Evolutionary conservation across 345 rosid species (phyloP).

Genomic region (Ailanthus altissimus): DNA sequence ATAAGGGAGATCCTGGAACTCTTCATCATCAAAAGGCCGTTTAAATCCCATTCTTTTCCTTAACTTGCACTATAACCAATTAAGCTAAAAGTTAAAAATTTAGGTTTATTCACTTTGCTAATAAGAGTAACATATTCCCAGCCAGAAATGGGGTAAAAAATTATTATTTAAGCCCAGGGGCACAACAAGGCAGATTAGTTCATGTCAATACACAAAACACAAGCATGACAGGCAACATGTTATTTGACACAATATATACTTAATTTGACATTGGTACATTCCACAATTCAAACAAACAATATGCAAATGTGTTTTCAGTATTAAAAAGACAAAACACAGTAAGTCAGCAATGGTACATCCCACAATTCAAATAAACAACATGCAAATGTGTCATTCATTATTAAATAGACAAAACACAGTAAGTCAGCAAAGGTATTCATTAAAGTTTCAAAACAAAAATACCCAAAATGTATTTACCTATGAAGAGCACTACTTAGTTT

Average conservation of each 20-base stretch:
- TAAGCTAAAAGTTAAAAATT: not conserved
- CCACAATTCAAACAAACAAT: not conserved
- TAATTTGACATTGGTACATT: not conserved
- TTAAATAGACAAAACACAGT: not conserved
- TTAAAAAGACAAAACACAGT: not conserved
- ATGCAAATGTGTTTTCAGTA: not conserved
- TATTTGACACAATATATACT: not conserved
- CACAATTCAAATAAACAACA: not conserved
- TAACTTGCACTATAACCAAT: constrained; percentile 28
- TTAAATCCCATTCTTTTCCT: constrained; percentile 45
- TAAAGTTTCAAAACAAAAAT: not conserved
- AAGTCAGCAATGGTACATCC: not conserved
- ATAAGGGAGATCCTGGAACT: constrained; percentile 39
- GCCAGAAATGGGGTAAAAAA: not conserved
- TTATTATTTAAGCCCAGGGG: not conserved
- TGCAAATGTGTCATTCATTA: not conserved
- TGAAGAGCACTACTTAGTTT: not conserved
- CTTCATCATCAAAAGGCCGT: constrained; percentile 52
- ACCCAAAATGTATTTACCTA: not conserved
- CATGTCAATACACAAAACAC: not conserved
- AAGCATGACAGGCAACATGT: not conserved
- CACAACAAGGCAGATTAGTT: not conserved
- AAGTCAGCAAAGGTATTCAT: not conserved
- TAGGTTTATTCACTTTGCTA: not conserved
- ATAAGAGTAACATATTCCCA: not conserved